Evolutionary conservation across 768 basidiomycete species (phyloP).

Genomic region (Phlebiopsis flavidoalba): DNA sequence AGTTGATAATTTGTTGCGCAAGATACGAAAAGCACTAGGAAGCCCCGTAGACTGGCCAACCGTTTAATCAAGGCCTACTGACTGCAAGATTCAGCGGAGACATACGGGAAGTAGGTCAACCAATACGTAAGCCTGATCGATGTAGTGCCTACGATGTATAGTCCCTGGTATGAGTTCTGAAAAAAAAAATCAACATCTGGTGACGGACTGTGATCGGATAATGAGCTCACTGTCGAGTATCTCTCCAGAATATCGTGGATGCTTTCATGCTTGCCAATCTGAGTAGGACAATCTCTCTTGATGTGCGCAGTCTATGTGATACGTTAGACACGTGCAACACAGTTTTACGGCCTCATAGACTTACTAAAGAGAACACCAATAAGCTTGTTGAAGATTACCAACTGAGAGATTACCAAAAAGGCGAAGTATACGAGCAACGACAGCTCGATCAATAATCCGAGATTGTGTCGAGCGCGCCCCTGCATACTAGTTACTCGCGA

Average conservation of each 20-base stretch:
- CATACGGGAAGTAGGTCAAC: conserved; percentile 94
- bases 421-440: conserved; percentile 89
- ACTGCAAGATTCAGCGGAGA: conserved; percentile 92
- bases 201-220: neutral
- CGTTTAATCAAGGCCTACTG: conserved; percentile 56
- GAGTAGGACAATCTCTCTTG: conserved; percentile 38
- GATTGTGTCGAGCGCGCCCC: conserved; percentile 67
- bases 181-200: neutral
- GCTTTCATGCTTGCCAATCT: conserved; percentile 44
- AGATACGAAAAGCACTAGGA: conserved; percentile 93
- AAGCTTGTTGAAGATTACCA: conserved; percentile 91
- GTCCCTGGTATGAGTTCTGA: conserved; percentile 60
- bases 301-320: conserved; percentile 24
- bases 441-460: conserved; percentile 82
- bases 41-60: conserved; percentile 73
- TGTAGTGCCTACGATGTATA: conserved; percentile 86
- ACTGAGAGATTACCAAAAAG: conserved; percentile 90
- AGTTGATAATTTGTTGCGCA: conserved; percentile 93
- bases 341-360: conserved; percentile 23
- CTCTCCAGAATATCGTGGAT: conserved; percentile 40
- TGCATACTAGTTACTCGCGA: conserved; percentile 68
- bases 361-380: conserved; percentile 85
- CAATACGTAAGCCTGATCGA: conserved; percentile 90
- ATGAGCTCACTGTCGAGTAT: conserved; percentile 35
- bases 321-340: neutral